phyloP scores from a whole-genome alignment of 2,329 filamentous ascomycete species.

The Akanthomyces muscarius region DNA sequence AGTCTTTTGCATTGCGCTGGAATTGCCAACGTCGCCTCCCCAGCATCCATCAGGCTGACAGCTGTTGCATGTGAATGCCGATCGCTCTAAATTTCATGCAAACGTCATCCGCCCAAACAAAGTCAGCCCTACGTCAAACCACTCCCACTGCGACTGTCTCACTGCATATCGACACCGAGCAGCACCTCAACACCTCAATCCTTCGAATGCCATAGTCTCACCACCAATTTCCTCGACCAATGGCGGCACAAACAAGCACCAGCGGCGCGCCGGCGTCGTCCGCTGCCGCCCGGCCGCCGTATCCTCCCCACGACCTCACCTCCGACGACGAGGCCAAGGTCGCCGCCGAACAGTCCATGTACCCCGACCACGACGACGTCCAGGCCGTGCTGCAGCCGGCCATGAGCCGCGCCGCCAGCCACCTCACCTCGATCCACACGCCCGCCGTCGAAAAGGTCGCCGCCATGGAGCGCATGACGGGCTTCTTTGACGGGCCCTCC shows the following conservation, averaged over 20 bases:
- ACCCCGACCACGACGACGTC: constrained; percentile 51
- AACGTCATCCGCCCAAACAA: constrained; percentile 1
- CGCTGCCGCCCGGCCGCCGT: neutral
- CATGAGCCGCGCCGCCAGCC: constrained; percentile 53
- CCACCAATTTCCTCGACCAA: neutral
- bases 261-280: neutral
- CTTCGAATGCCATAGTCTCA: neutral
- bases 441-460: constrained; percentile 56
- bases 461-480: constrained; percentile 42
- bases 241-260: constrained; percentile 3
- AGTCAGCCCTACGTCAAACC: neutral
- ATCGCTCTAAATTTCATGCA: neutral
- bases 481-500: constrained; percentile 25
- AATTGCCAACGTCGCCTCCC: neutral
- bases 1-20: neutral
- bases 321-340: constrained; percentile 19
- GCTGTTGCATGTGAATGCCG: neutral
- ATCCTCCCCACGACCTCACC: neutral
- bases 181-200: neutral
- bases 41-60: no score
- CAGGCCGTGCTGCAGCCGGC: constrained; percentile 57
- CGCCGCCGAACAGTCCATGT: constrained; percentile 35
- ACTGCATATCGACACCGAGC: neutral
- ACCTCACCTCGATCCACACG: constrained; percentile 51
- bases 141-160: no score